Evolutionary conservation across 345 rosid genomes (phyloP).

Genomic region (Eucalyptus pauciflora): DNA sequence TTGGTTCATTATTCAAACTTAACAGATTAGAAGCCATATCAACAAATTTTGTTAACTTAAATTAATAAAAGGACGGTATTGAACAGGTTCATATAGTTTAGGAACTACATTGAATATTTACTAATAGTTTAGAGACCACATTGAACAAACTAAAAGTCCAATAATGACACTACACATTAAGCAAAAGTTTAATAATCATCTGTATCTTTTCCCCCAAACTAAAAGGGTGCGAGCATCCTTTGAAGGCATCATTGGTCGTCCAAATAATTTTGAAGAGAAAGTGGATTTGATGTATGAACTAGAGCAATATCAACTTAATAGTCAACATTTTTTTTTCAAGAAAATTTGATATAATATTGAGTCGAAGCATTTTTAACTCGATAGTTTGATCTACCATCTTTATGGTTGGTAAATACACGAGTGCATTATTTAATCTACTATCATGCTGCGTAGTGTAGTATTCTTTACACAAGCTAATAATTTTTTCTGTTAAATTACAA

Average conservation of each 20-base stretch:
- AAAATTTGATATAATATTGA: neutral
- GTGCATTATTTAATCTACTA: neutral
- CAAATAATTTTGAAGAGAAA: neutral
- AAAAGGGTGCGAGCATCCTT: neutral
- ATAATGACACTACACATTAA: accelerated
- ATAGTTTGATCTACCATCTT: neutral
- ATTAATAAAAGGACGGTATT: neutral
- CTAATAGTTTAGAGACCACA: accelerated
- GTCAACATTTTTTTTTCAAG: neutral
- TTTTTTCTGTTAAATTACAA: neutral
- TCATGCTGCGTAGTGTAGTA: neutral
- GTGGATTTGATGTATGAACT: neutral
- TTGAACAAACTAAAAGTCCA: neutral
- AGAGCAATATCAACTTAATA: neutral
- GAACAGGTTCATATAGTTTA: neutral
- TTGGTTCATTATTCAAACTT: neutral
- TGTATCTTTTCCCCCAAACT: neutral
- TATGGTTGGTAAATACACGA: neutral
- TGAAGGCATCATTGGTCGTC: neutral
- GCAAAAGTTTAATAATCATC: neutral
- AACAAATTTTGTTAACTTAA: neutral
- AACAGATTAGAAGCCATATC: neutral
- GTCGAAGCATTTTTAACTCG: neutral
- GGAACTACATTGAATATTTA: neutral
- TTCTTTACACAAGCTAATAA: neutral